A percentile compares a stretch with the other conserved stretches of the same genome.
These are phyloP conservation scores for Podaxis sp. DNA, from an alignment of 768 basidiomycete genomes.

Conservation along the genomic window DNA sequence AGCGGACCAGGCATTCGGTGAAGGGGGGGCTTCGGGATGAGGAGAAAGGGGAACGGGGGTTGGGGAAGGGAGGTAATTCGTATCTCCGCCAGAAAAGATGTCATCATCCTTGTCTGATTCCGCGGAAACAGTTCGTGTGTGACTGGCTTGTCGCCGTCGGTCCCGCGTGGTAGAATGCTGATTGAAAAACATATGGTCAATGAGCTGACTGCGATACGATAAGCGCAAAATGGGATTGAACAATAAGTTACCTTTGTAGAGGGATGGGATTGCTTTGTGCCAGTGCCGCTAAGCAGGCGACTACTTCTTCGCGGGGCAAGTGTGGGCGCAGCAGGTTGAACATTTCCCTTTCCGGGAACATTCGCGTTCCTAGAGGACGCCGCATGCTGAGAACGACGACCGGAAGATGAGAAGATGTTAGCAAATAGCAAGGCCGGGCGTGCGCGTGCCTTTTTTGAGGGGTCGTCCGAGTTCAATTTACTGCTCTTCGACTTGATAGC, in stretches of 20 bases:
- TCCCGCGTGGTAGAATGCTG: slow-evolving; percentile 42
- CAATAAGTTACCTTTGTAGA: slow-evolving; percentile 49
- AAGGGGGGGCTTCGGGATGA: slow-evolving; percentile 61
- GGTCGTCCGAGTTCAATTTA: slow-evolving; percentile 66
- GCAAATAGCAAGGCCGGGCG: slow-evolving; percentile 85
- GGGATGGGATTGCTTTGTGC: slow-evolving; percentile 45
- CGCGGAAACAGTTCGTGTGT: slow-evolving; percentile 57
- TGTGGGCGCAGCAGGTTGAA: slow-evolving; percentile 40
- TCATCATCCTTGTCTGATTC: slow-evolving; percentile 79
- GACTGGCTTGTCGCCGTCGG: slow-evolving; percentile 55
- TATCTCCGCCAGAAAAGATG: slow-evolving; percentile 42
- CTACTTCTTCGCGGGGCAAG: slow-evolving; percentile 69
- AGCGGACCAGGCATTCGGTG: slow-evolving; percentile 61
- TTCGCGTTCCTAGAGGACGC: slow-evolving; percentile 59
- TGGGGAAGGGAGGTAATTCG: slow-evolving; percentile 61
- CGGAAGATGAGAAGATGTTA: slow-evolving; percentile 86
- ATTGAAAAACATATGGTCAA: slow-evolving; percentile 6
- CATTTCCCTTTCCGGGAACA: slow-evolving; percentile 51
- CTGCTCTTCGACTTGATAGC: slow-evolving; percentile 54
- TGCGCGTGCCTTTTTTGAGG: slow-evolving; percentile 88
- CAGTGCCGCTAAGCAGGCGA: slow-evolving; percentile 61
- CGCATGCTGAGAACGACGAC: slow-evolving; percentile 76
- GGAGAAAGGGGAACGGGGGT: slow-evolving; percentile 60
- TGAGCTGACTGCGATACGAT: slow-evolving; percentile 13
- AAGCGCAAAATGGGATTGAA: slow-evolving; percentile 7